A percentile compares a stretch with the other conserved stretches of the same genome.
Conservation (phyloP, 495 filamentous ascomycete species). For the Daldinia bambusicola region DNA sequence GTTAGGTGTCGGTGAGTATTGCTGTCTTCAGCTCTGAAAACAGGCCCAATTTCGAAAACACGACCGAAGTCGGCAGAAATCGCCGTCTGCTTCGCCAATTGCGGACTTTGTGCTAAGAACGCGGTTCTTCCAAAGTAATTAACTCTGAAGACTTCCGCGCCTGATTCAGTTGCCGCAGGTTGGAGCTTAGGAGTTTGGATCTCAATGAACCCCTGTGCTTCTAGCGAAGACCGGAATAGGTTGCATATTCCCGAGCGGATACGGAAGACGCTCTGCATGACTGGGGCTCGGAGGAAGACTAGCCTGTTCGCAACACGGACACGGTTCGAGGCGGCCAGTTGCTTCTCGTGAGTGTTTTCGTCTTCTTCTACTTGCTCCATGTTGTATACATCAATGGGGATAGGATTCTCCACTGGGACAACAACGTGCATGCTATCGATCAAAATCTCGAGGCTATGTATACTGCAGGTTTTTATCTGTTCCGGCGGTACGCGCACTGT, state of each 20-base stretch:
- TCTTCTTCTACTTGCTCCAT: conserved; percentile 56
- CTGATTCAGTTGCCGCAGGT: conserved; percentile 90
- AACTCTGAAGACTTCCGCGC: conserved; percentile 91
- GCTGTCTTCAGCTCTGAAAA: conserved; percentile 98
- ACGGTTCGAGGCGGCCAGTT: conserved; percentile 53
- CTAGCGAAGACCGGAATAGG: conserved; percentile 81
- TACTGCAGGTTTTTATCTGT: conserved; percentile 78
- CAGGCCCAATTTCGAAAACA: conserved; percentile 92
- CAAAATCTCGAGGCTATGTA: conserved; percentile 80
- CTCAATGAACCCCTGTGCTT: conserved; percentile 83
- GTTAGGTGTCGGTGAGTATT: conserved; percentile 97
- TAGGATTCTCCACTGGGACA: conserved; percentile 67
- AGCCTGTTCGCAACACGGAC: conserved; percentile 81
- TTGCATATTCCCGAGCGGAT: conserved; percentile 78
- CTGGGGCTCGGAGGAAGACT: conserved; percentile 83
- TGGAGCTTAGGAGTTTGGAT: conserved; percentile 94
- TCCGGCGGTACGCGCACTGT: conserved; percentile 78
- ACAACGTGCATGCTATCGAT: conserved; percentile 80
- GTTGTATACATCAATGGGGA: conserved; percentile 75
- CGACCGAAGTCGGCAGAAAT: conserved; percentile 91
- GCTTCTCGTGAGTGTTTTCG: conserved; percentile 54
- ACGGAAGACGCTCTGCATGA: conserved; percentile 88
- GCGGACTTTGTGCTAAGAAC: conserved; percentile 92
- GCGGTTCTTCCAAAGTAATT: conserved; percentile 92
- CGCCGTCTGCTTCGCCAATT: conserved; percentile 94